Base-by-base conservation (phyloP, 1,284 basidiomycete genomes). In the Malassezia vespertilionis region DNA sequence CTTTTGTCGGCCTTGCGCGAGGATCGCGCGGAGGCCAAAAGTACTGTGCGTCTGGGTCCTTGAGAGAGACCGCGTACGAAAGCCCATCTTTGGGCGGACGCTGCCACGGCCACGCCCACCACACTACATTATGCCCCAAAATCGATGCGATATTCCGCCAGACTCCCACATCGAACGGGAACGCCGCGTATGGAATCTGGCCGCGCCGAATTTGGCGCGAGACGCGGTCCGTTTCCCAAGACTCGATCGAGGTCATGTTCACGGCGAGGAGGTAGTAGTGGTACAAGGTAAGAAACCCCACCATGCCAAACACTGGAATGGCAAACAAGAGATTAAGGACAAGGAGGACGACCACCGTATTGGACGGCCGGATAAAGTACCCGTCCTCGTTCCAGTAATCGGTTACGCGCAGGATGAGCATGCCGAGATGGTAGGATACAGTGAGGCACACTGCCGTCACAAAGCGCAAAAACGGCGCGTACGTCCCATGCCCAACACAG, bases 201-300 rank as follows among this genome's bases (percentile, higher is more conserved):
- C 90, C 91, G 50, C 83, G 75, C 11, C 84, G 79, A 35, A 88
- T 80, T 58, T 96, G 77, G 0, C 81, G 85, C 4, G 86, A 82
- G 0, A 82, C 86, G 70, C 85, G 88, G 65, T 97, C 89, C 74
- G 95, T 95, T 71, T 97, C 93, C 86, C 87, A 93, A 1, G 84
- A 81, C 74, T 97, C 91, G 47, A 97, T 93, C 0, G 91, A 96
- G 0, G 91, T 97, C 10, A 82, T 82, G 69, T 97, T 97, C 17
- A 77, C 77, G 10, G 77, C 61, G n/a, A 91, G 72, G 39, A 80
- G 78, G 68, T 82, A 85, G 55, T 90, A 80, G 61, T 97, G 93
- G 67, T 91, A 97, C 22, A 89, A 48, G 53, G 83, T 86, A 57
- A 71, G 65, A 23, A 51, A 40, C 14, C 90, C 88, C 27, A 97